phyloP scores from a whole-genome alignment of 2,329 filamentous ascomycete species.

The Calonectria henricotiae region DNA sequence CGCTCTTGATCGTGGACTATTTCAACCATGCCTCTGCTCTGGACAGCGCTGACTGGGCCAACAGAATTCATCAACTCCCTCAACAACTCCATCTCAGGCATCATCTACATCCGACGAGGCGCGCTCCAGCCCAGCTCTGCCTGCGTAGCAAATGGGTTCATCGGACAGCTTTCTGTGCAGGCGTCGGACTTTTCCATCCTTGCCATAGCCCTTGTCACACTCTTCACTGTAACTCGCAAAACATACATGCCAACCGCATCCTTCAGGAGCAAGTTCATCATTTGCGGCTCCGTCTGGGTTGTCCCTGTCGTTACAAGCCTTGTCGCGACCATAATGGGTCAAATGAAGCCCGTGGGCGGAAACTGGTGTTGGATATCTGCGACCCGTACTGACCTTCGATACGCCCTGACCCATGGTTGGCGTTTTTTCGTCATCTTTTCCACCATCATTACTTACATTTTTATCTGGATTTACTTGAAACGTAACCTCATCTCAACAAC shows the following conservation, averaged over 20 bases:
- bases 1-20: background rate
- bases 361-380: constrained; percentile 67
- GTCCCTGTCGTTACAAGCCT: constrained; percentile 46
- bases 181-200: constrained; percentile 51
- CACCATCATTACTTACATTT: constrained; percentile 62
- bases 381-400: constrained; percentile 60
- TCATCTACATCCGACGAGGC: constrained; percentile 39
- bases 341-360: constrained; percentile 58
- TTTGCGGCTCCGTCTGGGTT: constrained; percentile 44
- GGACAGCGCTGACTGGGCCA: background rate
- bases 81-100: constrained; percentile 49
- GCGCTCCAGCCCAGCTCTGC: constrained; percentile 37
- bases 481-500: background rate
- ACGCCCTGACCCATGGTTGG: constrained; percentile 64
- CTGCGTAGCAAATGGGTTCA: constrained; percentile 45
- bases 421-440: constrained; percentile 62
- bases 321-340: constrained; percentile 40
- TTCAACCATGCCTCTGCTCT: background rate
- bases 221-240: constrained; percentile 46
- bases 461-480: constrained; percentile 54
- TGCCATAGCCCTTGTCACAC: constrained; percentile 48
- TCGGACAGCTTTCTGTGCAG: constrained; percentile 48
- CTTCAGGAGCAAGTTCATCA: constrained; percentile 33
- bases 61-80: constrained; percentile 37
- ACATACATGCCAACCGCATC: constrained; percentile 44